These are phyloP conservation scores for Lotmaria passim DNA, from an alignment of 208 protist genomes.

Conservation along the genomic window DNA sequence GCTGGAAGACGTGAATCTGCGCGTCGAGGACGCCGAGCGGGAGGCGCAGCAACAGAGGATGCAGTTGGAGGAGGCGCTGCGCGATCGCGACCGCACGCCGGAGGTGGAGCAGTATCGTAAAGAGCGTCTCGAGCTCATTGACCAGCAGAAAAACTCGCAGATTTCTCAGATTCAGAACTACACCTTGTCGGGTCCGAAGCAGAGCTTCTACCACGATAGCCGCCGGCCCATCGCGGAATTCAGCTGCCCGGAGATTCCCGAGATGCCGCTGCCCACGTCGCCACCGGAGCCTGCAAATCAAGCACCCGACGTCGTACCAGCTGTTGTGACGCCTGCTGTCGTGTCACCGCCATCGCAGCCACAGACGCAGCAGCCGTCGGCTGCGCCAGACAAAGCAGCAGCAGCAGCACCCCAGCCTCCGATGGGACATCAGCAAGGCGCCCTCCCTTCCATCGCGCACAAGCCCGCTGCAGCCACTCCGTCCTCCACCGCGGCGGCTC, in stretches of 20 bases:
- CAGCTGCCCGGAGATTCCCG: conserved; percentile 17
- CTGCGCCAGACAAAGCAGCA: too few species aligned
- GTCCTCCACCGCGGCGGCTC: neutral
- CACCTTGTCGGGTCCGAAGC: conserved; percentile 50
- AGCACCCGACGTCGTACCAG: conserved; percentile 15
- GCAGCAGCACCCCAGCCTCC: neutral
- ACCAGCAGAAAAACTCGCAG: conserved; percentile 59
- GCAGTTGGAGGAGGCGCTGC: conserved; percentile 70
- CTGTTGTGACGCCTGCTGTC: conserved; percentile 12
- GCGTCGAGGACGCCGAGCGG: conserved; percentile 36
- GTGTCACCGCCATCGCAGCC: neutral
- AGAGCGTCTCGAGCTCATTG: conserved; percentile 41
- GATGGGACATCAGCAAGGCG: conserved; percentile 22
- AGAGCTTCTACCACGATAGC: conserved; percentile 40
- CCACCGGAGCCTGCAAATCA: neutral
- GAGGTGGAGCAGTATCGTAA: conserved; percentile 34
- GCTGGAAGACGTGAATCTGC: conserved; percentile 71
- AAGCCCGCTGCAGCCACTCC: neutral
- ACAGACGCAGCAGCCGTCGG: neutral
- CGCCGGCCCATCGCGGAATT: conserved; percentile 10
- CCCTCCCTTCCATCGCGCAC: conserved; percentile 25
- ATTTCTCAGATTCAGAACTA: conserved; percentile 52
- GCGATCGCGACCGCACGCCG: conserved; percentile 39
- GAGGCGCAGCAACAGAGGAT: conserved; percentile 71
- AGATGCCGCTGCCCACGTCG: neutral